phyloP scores from a whole-genome alignment of 2,329 filamentous ascomycete species.

The Tolypocladium nubicola region DNA sequence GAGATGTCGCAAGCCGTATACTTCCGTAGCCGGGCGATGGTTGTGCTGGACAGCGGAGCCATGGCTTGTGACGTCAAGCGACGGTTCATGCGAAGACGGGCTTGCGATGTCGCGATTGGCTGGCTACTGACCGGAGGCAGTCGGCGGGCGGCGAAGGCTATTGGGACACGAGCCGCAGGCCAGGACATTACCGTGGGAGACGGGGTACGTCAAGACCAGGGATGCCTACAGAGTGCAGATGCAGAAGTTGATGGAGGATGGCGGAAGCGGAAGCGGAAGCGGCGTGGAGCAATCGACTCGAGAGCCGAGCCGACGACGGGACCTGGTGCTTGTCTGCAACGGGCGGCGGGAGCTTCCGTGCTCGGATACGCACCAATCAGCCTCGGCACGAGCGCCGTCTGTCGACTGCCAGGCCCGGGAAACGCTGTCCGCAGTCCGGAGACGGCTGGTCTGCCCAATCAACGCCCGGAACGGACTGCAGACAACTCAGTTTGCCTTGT shows the following conservation, averaged over 20 bases:
- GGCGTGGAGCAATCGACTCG: neutral
- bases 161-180: neutral
- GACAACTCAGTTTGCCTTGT: neutral
- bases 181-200: neutral
- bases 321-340: neutral
- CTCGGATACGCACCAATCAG: neutral
- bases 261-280: neutral
- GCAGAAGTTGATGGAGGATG: neutral
- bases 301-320: neutral
- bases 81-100: neutral
- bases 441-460: neutral
- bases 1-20: constrained; percentile 51
- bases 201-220: neutral
- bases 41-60: constrained; percentile 6
- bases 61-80: neutral
- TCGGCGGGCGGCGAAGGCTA: neutral
- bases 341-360: neutral
- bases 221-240: neutral
- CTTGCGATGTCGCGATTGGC: neutral
- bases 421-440: neutral
- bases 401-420: neutral
- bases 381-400: neutral
- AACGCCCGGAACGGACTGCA: neutral
- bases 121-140: neutral
- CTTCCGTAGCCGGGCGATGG: constrained; percentile 17